Base-by-base conservation (phyloP, 352 stramenopile species). In the Pseudoperonospora humuli region DNA sequence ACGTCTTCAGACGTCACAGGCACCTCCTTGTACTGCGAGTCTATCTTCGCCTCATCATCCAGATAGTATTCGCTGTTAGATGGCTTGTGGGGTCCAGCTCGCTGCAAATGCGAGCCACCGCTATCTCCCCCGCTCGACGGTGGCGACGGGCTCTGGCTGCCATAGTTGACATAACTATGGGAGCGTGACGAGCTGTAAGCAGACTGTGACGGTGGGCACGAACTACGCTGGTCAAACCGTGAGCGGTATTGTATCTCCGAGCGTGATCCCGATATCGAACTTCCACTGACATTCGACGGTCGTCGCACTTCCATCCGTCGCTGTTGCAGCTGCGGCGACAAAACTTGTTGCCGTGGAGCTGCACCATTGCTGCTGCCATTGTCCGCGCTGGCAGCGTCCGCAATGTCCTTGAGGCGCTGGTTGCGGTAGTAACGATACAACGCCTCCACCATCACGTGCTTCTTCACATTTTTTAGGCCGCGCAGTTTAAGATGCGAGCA, bases 361-460 rank as follows among this genome's bases (percentile, higher is more conserved):
- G 13, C 24, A n/a, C 21, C 15, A 19, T 24, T 20, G 24, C 15
- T 15, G 15, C n/a, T 33, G 23, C 1, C 33, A 3, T 39, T 42
- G 1, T 57, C 35, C 2, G 31, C 32, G 18, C 28, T 57, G 1
- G 38, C 37, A 19, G 43, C 50, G 34, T 57, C 35, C 1, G 50
- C 54, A n/a, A 64, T 58, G 14, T 81, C 60, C 58, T 80, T 70
- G 1, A 75, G 61, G 9, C 67, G 68, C 41, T 81, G 70, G 32
- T 70, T 85, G 19, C 73, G 69, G 57, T 88, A 84, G 39, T 84
- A 88, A 5, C 76, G 71, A 38, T 88, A 88, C 15, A 88, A 29
- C 24, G 76, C 76, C 38, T 88, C 76, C 20, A 88, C 76, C 76
- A 88, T 88, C 55, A 88, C 76, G 50, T 88, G 76, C 58, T 88